Evolutionary conservation across 768 basidiomycete genomes (phyloP).

Genomic region (Mrakia frigida): DNA sequence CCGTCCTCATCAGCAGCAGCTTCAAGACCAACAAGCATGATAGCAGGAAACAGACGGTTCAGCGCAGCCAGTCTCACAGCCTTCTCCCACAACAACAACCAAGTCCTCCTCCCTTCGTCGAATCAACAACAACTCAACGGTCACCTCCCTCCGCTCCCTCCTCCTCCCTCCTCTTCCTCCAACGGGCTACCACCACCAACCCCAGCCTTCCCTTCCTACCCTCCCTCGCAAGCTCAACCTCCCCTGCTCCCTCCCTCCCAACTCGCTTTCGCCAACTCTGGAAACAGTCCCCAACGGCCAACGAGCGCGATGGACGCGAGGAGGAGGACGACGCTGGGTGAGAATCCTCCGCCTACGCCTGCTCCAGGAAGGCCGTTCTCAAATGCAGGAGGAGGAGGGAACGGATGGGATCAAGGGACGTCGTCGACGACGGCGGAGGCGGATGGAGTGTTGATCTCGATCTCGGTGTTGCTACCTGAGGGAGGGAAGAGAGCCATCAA

Average conservation of each 20-base stretch:
- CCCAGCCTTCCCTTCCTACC: constrained; percentile 30
- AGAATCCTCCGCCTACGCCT: not conserved
- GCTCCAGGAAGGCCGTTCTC: not conserved
- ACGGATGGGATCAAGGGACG: constrained; percentile 1
- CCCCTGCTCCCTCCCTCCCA: constrained; percentile 28
- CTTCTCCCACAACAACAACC: not conserved
- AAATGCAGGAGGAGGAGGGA: not conserved
- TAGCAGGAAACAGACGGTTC: constrained; percentile 27
- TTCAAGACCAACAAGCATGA: not conserved
- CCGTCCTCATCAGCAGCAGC: not conserved
- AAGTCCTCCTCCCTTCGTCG: not conserved
- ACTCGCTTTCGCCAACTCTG: constrained; percentile 4
- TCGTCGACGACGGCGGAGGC: not conserved
- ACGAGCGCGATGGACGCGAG: constrained; percentile 12
- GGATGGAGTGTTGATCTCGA: constrained; percentile 10
- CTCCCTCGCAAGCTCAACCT: constrained; percentile 14
- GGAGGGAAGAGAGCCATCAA: constrained; percentile 3
- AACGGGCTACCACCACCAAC: constrained; percentile 18
- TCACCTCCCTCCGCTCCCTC: not conserved
- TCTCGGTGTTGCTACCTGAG: not conserved
- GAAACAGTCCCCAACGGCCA: not conserved
- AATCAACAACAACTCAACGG: constrained; percentile 7
- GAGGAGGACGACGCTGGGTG: not conserved
- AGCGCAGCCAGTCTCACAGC: constrained; percentile 10
- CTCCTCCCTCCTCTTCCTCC: not conserved